These are phyloP conservation scores for Albatrellus sp. DNA, from an alignment of 1,284 basidiomycete genomes.

Conservation along the genomic window DNA sequence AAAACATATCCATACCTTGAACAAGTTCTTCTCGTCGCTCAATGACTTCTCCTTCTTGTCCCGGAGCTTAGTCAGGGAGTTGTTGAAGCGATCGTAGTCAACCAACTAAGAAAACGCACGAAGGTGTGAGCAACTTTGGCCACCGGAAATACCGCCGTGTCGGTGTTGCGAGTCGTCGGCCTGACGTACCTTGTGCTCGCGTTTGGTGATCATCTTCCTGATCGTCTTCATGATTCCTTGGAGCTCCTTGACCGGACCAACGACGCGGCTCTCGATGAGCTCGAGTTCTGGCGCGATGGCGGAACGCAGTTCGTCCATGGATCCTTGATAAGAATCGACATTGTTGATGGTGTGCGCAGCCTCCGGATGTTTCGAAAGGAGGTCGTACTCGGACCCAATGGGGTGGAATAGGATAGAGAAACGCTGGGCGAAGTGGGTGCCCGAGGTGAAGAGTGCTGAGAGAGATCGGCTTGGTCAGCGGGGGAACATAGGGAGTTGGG, in stretches of 20 bases:
- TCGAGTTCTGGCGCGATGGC: slow-evolving; percentile 88
- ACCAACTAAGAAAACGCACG: slow-evolving; percentile 42
- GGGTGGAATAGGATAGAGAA: slow-evolving; percentile 75
- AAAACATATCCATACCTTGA: slow-evolving; percentile 50
- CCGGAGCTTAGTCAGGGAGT: slow-evolving; percentile 85
- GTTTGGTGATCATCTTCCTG: slow-evolving; percentile 89
- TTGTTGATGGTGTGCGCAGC: slow-evolving; percentile 71
- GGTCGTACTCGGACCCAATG: slow-evolving; percentile 71
- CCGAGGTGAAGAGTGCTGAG: slow-evolving; percentile 70
- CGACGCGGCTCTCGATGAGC: slow-evolving; percentile 82
- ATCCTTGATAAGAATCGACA: slow-evolving; percentile 56
- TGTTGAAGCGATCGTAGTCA: slow-evolving; percentile 96
- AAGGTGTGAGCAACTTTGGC: neutral
- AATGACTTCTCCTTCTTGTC: slow-evolving; percentile 96
- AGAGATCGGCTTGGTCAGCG: neutral
- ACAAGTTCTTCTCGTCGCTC: slow-evolving; percentile 88
- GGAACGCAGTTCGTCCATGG: slow-evolving; percentile 76
- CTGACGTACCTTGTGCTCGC: slow-evolving; percentile 80
- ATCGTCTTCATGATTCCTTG: slow-evolving; percentile 80
- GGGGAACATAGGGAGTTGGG: slow-evolving; percentile 1
- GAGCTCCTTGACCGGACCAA: slow-evolving; percentile 83
- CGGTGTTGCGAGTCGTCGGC: neutral
- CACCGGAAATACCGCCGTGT: too few relatives aligned
- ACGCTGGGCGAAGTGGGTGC: slow-evolving; percentile 66
- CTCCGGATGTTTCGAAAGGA: slow-evolving; percentile 65